A percentile compares a stretch with the other conserved stretches of the same genome.
Evolutionary conservation across 2,329 filamentous ascomycete species (phyloP).

Genomic region (Westerdykella sp.): DNA sequence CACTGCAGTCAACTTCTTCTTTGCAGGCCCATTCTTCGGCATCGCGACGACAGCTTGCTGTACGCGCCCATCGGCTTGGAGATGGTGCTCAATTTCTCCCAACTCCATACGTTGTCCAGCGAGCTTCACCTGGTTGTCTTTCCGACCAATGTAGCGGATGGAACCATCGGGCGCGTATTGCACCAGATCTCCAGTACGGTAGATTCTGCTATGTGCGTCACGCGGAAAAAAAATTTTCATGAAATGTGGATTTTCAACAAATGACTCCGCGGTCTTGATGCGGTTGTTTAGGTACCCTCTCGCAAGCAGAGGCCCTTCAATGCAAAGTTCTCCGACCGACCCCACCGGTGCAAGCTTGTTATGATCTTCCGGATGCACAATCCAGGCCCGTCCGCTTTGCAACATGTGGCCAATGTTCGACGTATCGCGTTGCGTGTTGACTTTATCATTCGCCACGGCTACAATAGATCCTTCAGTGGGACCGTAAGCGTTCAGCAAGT

Average conservation of each 20-base stretch:
- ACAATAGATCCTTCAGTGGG: slow-evolving; percentile 26
- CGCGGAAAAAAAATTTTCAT: slow-evolving; percentile 12
- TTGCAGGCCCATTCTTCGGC: slow-evolving; percentile 37
- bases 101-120: slow-evolving; percentile 33
- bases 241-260: slow-evolving; percentile 21
- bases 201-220: slow-evolving; percentile 13
- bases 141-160: slow-evolving; percentile 25
- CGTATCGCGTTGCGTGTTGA: slow-evolving; percentile 15
- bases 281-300: slow-evolving; percentile 28
- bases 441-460: slow-evolving; percentile 20
- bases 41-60: slow-evolving; percentile 41
- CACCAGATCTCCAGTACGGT: slow-evolving; percentile 32
- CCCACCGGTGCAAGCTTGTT: slow-evolving; percentile 27
- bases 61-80: slow-evolving; percentile 23
- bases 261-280: slow-evolving; percentile 20
- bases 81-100: slow-evolving; percentile 28
- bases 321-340: slow-evolving; percentile 25
- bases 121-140: slow-evolving; percentile 32
- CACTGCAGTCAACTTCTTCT: slow-evolving; percentile 43
- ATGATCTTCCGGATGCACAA: slow-evolving; percentile 20
- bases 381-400: slow-evolving; percentile 22
- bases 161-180: slow-evolving; percentile 24
- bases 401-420: slow-evolving; percentile 22
- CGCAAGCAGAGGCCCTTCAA: slow-evolving; percentile 28
- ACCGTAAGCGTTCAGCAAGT: slow-evolving; percentile 26